Conservation (phyloP, 176 grass and related monocot genomes). For the Lolium rigidum region DNA sequence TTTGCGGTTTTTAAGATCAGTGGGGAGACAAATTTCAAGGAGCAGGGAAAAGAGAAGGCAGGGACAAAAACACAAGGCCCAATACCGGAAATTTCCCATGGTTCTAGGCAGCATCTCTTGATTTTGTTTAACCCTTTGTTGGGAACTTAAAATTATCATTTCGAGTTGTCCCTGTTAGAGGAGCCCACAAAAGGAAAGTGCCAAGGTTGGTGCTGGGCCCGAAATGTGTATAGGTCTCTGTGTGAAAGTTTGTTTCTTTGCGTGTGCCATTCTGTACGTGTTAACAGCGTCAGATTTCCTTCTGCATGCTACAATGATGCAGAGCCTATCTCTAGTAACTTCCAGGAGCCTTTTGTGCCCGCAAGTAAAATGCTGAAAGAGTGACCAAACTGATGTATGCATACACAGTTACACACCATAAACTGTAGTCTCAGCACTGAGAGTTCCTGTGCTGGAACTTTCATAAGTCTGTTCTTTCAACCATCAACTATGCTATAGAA, state of each 20-base stretch:
- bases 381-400: conserved; percentile 5
- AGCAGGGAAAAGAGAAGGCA: conserved; percentile 36
- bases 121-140: conserved; percentile 41
- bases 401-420: conserved; percentile 37
- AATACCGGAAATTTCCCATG: conserved; percentile 53
- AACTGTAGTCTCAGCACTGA: conserved; percentile 32
- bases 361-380: conserved; percentile 2
- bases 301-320: conserved; percentile 2
- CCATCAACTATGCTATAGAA: background rate
- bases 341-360: conserved; percentile 29
- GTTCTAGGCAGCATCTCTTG: conserved; percentile 53
- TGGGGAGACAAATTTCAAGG: conserved; percentile 44
- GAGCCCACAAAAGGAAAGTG: conserved; percentile 58
- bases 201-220: conserved; percentile 43
- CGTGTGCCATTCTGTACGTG: conserved; percentile 30
- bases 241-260: conserved; percentile 43
- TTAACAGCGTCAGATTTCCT: conserved; percentile 20
- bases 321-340: conserved; percentile 21
- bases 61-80: conserved; percentile 54
- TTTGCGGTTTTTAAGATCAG: conserved; percentile 54
- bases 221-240: conserved; percentile 15
- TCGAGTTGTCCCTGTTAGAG: conserved; percentile 61
- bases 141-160: conserved; percentile 47
- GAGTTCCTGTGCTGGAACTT: background rate
- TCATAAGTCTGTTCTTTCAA: conserved; percentile 3